Conservation (phyloP, 2,329 filamentous ascomycete genomes). For the Colletotrichum echinochloae region DNA sequence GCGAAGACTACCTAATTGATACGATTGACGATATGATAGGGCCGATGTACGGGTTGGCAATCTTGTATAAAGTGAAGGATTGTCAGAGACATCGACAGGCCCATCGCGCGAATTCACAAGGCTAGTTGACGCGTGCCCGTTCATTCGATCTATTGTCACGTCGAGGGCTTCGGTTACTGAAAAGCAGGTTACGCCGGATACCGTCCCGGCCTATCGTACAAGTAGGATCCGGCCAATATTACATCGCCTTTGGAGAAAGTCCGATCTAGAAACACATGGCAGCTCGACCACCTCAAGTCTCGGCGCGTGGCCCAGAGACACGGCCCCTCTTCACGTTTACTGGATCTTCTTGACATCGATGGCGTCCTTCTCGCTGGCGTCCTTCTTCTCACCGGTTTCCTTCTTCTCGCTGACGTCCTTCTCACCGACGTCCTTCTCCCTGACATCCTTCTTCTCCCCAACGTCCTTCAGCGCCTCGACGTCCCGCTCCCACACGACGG, state of each 20-base stretch:
- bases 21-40: not conserved
- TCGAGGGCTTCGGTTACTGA: too few relatives aligned
- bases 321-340: not conserved
- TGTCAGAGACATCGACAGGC: not conserved
- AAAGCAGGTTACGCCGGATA: not conserved
- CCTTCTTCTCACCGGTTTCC: too few relatives aligned
- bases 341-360: slow-evolving; percentile 16
- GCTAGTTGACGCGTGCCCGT: not conserved
- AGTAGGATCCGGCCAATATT: not conserved
- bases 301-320: too few relatives aligned
- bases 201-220: not conserved
- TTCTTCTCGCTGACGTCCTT: not conserved
- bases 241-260: not conserved
- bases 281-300: not conserved
- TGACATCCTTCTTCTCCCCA: not conserved
- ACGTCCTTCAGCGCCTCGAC: slow-evolving; percentile 8
- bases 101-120: too few relatives aligned
- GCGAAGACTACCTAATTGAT: not conserved
- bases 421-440: too few relatives aligned
- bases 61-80: not conserved
- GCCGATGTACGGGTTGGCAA: not conserved
- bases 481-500: slow-evolving; percentile 43
- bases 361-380: too few relatives aligned
- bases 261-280: not conserved
- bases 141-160: not conserved